Evolutionary conservation across 2,329 filamentous ascomycete species (phyloP), one percentile per base, ranked within the genome.

Genomic region (Fusarium oxysporum): DNA sequence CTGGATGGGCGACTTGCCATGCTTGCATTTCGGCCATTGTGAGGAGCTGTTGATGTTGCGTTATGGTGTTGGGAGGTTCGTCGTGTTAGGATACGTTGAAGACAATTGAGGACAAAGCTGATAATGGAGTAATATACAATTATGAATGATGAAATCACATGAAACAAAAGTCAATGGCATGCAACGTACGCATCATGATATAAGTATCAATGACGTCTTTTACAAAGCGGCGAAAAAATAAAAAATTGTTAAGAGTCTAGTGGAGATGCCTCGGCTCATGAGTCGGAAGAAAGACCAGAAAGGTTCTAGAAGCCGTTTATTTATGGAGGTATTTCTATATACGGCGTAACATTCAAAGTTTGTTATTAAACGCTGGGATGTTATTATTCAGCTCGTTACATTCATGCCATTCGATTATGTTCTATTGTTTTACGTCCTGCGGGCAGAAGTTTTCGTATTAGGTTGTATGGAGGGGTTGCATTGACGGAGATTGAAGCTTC

Each of bases 1-100:
- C 81, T 2, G 79, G 78, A 3, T 59, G 53, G 40, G 73, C 55
- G 37, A 68, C 62, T 44, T 77, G 78, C 80, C 80, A 81, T 0
- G 79, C 79, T 53, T 66, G 71, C 79, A 81, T 81, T 45, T 59
- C 56, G 21, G 57, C 54, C 61, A 72, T 72, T 48, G 8, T 48
- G 30, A 33, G 19, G 32, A 32, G 19, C 17, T 43, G 25, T 25
- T 25, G 25, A 25, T 25, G 25, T 25, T 25, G 25, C 23, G 13
- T 38, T 51, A 8, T 19, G 23, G 10, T 51, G 11, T 19, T 35
- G 12, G 14, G n/a, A 8, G 12, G 19, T 41, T 41, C 19, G 38
- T 41, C 21, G 37, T 6, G 21, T 19, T 10, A 21, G 25, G 25
- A 12, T 30, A n/a, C 19, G 30, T 10, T 35, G 25, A 40, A 23